Evolutionary conservation across 108 stramenopile species (phyloP).

Genomic region (Pseudonitzschia multiseries): DNA sequence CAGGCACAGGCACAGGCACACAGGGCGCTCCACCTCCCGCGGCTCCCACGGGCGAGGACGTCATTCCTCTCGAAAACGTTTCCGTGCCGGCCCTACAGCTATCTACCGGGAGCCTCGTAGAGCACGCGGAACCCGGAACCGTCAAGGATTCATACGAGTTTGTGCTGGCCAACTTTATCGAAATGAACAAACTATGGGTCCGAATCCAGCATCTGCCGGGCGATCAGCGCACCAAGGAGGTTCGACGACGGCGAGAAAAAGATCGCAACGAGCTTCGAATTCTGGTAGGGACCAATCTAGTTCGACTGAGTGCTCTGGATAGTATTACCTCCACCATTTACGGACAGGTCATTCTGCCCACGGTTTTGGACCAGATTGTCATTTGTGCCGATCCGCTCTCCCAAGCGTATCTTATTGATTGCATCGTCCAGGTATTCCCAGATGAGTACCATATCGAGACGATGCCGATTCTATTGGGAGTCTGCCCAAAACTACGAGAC

Average conservation of each 20-base stretch:
- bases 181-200: constrained; percentile 99
- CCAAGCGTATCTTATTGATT: constrained; percentile 98
- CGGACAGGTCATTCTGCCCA: constrained; percentile 79
- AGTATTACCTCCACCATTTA: constrained; percentile 88
- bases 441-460: constrained; percentile 97
- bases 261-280: constrained; percentile 96
- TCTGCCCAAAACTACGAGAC: constrained; percentile 87
- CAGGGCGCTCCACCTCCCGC: constrained; percentile 1
- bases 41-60: constrained; percentile 11
- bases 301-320: constrained; percentile 91
- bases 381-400: constrained; percentile 93
- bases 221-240: constrained; percentile 74
- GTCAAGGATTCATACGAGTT: constrained; percentile 94
- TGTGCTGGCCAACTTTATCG: constrained; percentile 91
- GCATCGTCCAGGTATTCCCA: constrained; percentile 97
- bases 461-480: constrained; percentile 84
- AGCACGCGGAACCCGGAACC: constrained; percentile 47
- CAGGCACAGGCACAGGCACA: too few relatives aligned
- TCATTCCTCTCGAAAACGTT: background rate
- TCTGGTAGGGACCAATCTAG: constrained; percentile 96
- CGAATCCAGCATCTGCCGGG: constrained; percentile 94
- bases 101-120: constrained; percentile 6
- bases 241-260: constrained; percentile 88
- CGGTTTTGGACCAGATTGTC: constrained; percentile 87
- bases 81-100: constrained; percentile 19